A percentile compares a stretch with the other conserved stretches of the same genome.
These are phyloP conservation scores for Paspalum notatum DNA, from an alignment of 176 grass and related monocot species.

Conservation along the genomic window DNA sequence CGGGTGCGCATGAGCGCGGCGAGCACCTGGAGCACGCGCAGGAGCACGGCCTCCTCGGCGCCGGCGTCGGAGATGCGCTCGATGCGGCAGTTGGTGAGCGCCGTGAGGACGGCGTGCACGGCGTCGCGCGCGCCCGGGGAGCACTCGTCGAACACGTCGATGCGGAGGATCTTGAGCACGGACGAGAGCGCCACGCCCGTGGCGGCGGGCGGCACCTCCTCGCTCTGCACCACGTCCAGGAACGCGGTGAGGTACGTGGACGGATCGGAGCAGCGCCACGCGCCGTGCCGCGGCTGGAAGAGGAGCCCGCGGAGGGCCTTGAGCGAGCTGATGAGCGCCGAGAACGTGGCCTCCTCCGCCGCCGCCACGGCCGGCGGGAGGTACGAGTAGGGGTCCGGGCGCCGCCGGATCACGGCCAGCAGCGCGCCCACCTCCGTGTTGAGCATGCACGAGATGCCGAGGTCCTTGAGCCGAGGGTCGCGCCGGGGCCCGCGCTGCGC, in stretches of 20 bases:
- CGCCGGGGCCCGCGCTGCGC: constrained; percentile 28
- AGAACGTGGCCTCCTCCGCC: constrained; percentile 50
- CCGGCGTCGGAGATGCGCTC: constrained; percentile 69
- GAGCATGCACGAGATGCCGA: constrained; percentile 96
- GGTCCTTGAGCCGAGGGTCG: constrained; percentile 65
- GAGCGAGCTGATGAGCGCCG: constrained; percentile 65
- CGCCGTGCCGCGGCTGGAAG: constrained; percentile 73
- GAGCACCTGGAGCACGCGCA: constrained; percentile 84
- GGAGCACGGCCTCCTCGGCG: constrained; percentile 82
- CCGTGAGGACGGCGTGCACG: constrained; percentile 63
- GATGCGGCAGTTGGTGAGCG: constrained; percentile 64
- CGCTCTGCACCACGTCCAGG: constrained; percentile 81
- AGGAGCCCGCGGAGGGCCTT: constrained; percentile 75
- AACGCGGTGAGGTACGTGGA: constrained; percentile 78
- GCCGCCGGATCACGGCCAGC: constrained; percentile 83
- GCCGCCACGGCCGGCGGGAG: constrained; percentile 37
- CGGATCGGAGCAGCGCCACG: constrained; percentile 83
- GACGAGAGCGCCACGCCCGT: constrained; percentile 81
- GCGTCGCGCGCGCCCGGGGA: constrained; percentile 79
- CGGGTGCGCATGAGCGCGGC: constrained; percentile 57
- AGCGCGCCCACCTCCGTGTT: constrained; percentile 87
- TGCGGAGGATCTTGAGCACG: constrained; percentile 79
- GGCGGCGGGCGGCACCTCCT: constrained; percentile 68
- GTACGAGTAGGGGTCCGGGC: constrained; percentile 55
- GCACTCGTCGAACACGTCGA: constrained; percentile 89